These are phyloP conservation scores for Plasmodium blacklocki DNA, from an alignment of 169 alveolate genomes.

Conservation along the genomic window DNA sequence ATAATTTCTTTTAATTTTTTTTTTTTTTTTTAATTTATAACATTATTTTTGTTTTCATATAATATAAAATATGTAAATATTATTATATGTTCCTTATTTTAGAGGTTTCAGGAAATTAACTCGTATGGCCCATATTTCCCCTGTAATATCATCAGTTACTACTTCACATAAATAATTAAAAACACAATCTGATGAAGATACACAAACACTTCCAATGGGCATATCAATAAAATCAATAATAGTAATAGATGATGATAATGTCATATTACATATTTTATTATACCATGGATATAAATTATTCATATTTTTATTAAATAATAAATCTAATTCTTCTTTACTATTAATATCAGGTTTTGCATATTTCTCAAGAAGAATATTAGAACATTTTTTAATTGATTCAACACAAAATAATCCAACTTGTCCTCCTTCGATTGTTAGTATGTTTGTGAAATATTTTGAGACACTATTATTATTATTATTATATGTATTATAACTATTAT, in stretches of 20 bases:
- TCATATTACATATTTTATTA: conserved; percentile 65
- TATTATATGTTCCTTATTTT: conserved; percentile 8
- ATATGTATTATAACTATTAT: too few species aligned
- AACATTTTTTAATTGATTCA: conserved; percentile 75
- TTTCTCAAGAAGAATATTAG: conserved; percentile 41
- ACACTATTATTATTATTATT: conserved; percentile 10
- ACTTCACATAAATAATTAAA: conserved; percentile 73
- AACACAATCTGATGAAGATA: conserved; percentile 62
- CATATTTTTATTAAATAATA: conserved; percentile 42
- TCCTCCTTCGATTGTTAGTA: conserved; percentile 78
- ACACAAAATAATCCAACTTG: conserved; percentile 81
- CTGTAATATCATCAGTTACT: conserved; percentile 69
- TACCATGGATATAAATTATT: conserved; percentile 67
- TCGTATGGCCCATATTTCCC: conserved; percentile 72
- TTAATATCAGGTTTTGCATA: conserved; percentile 17
- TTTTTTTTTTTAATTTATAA: too few species aligned
- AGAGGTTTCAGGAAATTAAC: conserved; percentile 72
- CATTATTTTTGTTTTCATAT: too few species aligned
- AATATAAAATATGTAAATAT: too few species aligned
- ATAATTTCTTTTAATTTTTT: too few species aligned
- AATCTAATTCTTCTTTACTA: conserved; percentile 49
- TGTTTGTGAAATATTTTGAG: conserved; percentile 57
- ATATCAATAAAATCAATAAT: conserved; percentile 60
- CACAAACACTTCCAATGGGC: conserved; percentile 77
- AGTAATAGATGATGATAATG: conserved; percentile 52